Percentiles rank a stretch among this genome's conserved stretches.
phyloP scores from a whole-genome alignment of 192 early-diverging fungal species.

The Backusella luteola region DNA sequence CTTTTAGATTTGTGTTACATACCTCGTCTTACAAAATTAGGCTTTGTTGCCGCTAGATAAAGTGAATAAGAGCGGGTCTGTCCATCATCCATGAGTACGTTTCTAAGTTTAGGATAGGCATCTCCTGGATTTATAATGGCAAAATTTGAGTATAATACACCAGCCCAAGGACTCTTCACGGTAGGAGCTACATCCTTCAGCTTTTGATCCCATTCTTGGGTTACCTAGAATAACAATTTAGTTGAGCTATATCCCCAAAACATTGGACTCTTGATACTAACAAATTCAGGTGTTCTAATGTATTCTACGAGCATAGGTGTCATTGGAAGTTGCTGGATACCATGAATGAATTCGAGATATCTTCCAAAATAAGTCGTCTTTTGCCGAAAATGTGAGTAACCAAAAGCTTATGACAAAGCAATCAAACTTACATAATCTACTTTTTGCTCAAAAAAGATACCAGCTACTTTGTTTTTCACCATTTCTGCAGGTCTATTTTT shows the following conservation, averaged over 20 bases:
- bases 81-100: conserved; percentile 29
- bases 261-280: conserved; percentile 1
- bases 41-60: conserved; percentile 34
- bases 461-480: conserved; percentile 33
- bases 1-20: not conserved
- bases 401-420: not conserved
- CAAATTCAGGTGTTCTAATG: conserved; percentile 31
- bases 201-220: conserved; percentile 38
- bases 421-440: conserved; percentile 35
- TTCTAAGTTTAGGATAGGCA: conserved; percentile 31
- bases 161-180: conserved; percentile 29
- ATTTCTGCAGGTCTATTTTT: conserved; percentile 22
- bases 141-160: conserved; percentile 31
- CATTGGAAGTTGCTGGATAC: conserved; percentile 43
- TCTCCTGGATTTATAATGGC: conserved; percentile 33
- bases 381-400: not conserved
- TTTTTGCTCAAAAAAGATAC: conserved; percentile 40
- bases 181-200: not conserved
- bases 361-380: conserved; percentile 43
- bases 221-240: conserved; percentile 19
- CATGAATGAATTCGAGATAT: conserved; percentile 37
- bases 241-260: not conserved
- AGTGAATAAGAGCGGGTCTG: conserved; percentile 34
- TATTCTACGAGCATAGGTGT: conserved; percentile 34
- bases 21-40: conserved; percentile 21